Base-by-base conservation (phyloP, 148 eudicot species). In the Persicaria tinctoria region DNA sequence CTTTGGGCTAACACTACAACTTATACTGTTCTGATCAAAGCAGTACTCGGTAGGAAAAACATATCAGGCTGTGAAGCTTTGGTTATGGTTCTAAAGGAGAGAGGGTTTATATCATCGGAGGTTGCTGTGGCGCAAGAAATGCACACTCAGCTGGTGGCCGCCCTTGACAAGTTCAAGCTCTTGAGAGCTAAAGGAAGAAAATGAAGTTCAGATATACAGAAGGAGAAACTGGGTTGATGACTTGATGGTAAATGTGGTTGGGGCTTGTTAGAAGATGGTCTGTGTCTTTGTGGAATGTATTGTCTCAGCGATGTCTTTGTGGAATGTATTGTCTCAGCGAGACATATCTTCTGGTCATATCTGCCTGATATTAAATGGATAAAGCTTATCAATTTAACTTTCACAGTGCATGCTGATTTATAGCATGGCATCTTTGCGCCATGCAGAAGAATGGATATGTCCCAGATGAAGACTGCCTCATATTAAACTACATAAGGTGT, bases 341-440 rank as follows among this genome's bases (percentile, higher is more conserved):
- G 13, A 62, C 44, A 9, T 62, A 44, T 62, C 38, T 27, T 9
- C 45, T 23, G 68, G 32, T 62, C 44, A 23, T 62, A 20, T 62
- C 27, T 27, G 4, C 68, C 68, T 62, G 44, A 62, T 62, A 62
- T 7, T 23, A 62, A 62, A 84, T 94, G 98, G 98, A 87, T 86
- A 50, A 86, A 80, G 74, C 73, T 91, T 74, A 59, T 84, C 63
- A 84, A 86, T 60, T 73, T 92, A 46, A 76, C 72, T 74, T 83
- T 77, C 76, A 80, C 80, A 72, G 74, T 81, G 76, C 82, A 69
- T 41, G 78, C 75, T 68, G 96, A 89, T 48, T 53, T 89, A 72
- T 92, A 97, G 98, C 56, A 75, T 76, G 98, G 91, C 66, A 70
- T 86, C 84, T 78, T 91, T 70, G 76, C 72, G 80, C 83, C 90